Evolutionary conservation across 208 protist genomes (phyloP).

Genomic region (Phytomonas sp.): DNA sequence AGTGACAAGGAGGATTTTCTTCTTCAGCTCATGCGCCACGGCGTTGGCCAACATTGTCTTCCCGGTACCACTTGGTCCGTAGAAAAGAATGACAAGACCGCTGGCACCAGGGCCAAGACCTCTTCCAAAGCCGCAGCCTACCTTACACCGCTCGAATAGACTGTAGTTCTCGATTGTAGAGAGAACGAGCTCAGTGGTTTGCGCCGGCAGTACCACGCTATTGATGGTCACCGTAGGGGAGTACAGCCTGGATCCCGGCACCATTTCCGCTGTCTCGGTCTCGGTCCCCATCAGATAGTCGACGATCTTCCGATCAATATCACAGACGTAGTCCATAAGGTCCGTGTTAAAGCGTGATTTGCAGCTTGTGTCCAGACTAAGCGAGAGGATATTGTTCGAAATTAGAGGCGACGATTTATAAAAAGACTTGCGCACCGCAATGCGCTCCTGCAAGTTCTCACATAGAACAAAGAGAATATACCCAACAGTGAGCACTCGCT

Average conservation of each 20-base stretch:
- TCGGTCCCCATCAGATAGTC: slow-evolving; percentile 87
- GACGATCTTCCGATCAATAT: slow-evolving; percentile 91
- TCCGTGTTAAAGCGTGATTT: slow-evolving; percentile 84
- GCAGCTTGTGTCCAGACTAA: slow-evolving; percentile 39
- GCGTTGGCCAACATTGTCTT: slow-evolving; percentile 94
- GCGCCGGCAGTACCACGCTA: slow-evolving; percentile 75
- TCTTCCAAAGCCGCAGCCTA: slow-evolving; percentile 67
- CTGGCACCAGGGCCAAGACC: slow-evolving; percentile 44
- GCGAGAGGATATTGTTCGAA: slow-evolving; percentile 53
- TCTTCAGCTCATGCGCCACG: slow-evolving; percentile 78
- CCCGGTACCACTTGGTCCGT: slow-evolving; percentile 86
- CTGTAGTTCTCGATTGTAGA: slow-evolving; percentile 83
- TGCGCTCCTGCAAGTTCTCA: slow-evolving; percentile 74
- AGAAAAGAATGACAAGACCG: slow-evolving; percentile 88
- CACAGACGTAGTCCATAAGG: slow-evolving; percentile 86
- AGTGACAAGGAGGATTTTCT: slow-evolving; percentile 85
- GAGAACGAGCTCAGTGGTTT: slow-evolving; percentile 74
- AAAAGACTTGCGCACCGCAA: slow-evolving; percentile 74
- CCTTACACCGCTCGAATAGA: slow-evolving; percentile 76
- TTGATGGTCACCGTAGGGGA: slow-evolving; percentile 59
- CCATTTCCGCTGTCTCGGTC: slow-evolving; percentile 84
- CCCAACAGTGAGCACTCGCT: slow-evolving; percentile 76
- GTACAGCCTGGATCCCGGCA: slow-evolving; percentile 85
- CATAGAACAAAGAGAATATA: slow-evolving; percentile 89
- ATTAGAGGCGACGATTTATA: slow-evolving; percentile 80